Evolutionary conservation across 345 rosid species (phyloP).

Genomic region (Hibiscus trionum): DNA sequence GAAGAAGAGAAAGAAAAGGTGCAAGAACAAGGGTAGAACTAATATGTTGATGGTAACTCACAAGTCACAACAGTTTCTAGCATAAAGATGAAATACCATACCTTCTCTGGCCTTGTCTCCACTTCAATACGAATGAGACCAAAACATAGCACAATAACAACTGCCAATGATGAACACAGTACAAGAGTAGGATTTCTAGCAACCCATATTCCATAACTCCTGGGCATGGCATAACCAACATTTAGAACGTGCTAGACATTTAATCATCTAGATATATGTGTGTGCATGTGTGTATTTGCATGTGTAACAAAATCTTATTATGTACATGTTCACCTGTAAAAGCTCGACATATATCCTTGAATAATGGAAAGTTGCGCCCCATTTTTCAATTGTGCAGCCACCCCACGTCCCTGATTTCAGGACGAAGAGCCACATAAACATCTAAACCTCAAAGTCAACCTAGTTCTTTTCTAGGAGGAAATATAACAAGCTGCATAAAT

Average conservation of each 20-base stretch:
- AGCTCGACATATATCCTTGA: slow-evolving; percentile 67
- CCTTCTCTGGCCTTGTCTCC: slow-evolving; percentile 96
- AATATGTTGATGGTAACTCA: not conserved
- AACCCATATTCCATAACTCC: slow-evolving; percentile 75
- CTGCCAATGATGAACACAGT: slow-evolving; percentile 56
- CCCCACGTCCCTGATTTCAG: slow-evolving; percentile 20
- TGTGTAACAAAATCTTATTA: not conserved
- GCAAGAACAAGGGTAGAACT: not conserved
- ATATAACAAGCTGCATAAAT: not conserved
- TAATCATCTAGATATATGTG: not conserved
- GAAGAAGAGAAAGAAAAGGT: not conserved
- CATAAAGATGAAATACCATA: slow-evolving; percentile 21
- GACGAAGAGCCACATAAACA: slow-evolving; percentile 3
- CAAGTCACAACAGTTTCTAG: not conserved
- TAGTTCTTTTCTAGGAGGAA: not conserved
- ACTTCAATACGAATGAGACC: slow-evolving; percentile 69
- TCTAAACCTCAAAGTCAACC: not conserved
- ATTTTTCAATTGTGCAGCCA: slow-evolving; percentile 17
- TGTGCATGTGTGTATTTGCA: not conserved
- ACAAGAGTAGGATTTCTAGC: slow-evolving; percentile 68
- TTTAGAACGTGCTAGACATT: slow-evolving; percentile 14
- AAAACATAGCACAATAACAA: slow-evolving; percentile 57
- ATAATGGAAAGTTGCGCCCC: slow-evolving; percentile 45
- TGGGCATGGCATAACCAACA: slow-evolving; percentile 23
- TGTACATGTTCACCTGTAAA: slow-evolving; percentile 50